These are phyloP conservation scores for Penicillium sp. DNA, from an alignment of 2,329 filamentous ascomycete genomes.

Conservation along the genomic window DNA sequence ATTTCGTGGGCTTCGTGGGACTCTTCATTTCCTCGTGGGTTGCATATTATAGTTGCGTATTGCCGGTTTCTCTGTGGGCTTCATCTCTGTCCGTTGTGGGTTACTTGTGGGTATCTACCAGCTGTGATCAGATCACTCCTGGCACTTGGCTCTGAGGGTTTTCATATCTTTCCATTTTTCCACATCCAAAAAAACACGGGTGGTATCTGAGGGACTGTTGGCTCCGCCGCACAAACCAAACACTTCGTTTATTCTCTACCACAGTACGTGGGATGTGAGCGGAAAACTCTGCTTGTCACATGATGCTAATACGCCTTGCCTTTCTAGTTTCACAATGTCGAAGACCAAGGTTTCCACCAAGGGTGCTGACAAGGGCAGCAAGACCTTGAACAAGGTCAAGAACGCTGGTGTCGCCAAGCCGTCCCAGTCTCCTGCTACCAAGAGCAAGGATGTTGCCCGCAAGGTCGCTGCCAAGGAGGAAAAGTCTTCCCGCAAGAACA, in stretches of 20 bases:
- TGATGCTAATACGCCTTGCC: constrained; percentile 19
- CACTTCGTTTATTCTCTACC: constrained; percentile 18
- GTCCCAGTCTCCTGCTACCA: constrained; percentile 43
- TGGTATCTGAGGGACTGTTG: constrained; percentile 38
- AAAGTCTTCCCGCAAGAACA: constrained; percentile 36
- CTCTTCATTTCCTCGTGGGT: constrained; percentile 39
- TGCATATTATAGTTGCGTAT: constrained; percentile 43
- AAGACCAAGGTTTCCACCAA: constrained; percentile 46
- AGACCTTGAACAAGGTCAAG: constrained; percentile 50
- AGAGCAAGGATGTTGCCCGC: constrained; percentile 47
- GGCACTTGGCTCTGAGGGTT: constrained; percentile 29
- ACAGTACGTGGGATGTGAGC: constrained; percentile 21
- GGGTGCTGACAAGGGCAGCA: constrained; percentile 40
- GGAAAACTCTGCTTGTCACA: constrained; percentile 4
- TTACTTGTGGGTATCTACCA: constrained; percentile 41
- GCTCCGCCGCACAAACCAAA: constrained; percentile 36
- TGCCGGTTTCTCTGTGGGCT: constrained; percentile 47
- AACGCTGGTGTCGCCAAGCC: constrained; percentile 46
- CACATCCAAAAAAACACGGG: constrained; percentile 25
- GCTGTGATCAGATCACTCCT: constrained; percentile 34
- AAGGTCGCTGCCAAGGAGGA: constrained; percentile 33
- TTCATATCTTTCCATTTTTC: constrained; percentile 23
- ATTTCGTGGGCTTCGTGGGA: constrained; percentile 43
- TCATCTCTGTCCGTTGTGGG: constrained; percentile 43
- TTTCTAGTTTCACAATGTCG: constrained; percentile 40